Evolutionary conservation across 169 alveolate genomes (phyloP), one percentile per base, ranked within the genome.

Genomic region (Plasmodium gonderi): DNA sequence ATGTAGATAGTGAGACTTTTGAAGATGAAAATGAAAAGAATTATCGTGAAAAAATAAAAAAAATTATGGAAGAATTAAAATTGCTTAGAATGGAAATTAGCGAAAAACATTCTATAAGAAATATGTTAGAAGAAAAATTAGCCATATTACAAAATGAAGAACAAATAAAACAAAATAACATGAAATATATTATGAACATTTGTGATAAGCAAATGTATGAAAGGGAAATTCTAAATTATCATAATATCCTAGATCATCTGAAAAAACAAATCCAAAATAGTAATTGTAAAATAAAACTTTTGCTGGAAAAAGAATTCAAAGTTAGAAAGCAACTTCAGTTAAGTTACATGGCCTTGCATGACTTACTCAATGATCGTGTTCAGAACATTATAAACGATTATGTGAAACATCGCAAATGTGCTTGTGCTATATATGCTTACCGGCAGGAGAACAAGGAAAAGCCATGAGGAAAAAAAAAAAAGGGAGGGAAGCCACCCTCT

Each of bases 341-440:
- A 45, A 11, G 54, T 9, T 87, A 87, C 17, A 87, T 87, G 93
- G n/a, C 9, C 8, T 67, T 87, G 54, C 33, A 87, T 44, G 93
- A 87, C 68, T 17, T 87, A 42, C 68, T 87, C 44, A 87, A 74
- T 45, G 79, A 75, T 20, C 76, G 93, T n/a, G 68, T 75, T 87
- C 79, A 78, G 12, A 67, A 87, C 51, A 87, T 87, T 65, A 44
- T 87, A 6, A 42, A 42, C 8, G 87, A 87, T 74, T 87, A 87
- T 29, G 31, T 87, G 29, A 87, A 87, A 40, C 93, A 87, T 42
- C 78, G 93, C 31, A 87, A 87, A 45, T 87, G 93, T n/a, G 77
- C 93, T 2, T 87, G 93, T 29, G 93, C 93, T 1, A 87, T 87
- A 36, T 87, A 75, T 87, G 93, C 77, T 8, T 87, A 87, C 51